A percentile compares a stretch with the other conserved stretches of the same genome.
These are phyloP conservation scores for Triticum turgidum DNA, from an alignment of 176 grass and related monocot species.

Conservation along the genomic window DNA sequence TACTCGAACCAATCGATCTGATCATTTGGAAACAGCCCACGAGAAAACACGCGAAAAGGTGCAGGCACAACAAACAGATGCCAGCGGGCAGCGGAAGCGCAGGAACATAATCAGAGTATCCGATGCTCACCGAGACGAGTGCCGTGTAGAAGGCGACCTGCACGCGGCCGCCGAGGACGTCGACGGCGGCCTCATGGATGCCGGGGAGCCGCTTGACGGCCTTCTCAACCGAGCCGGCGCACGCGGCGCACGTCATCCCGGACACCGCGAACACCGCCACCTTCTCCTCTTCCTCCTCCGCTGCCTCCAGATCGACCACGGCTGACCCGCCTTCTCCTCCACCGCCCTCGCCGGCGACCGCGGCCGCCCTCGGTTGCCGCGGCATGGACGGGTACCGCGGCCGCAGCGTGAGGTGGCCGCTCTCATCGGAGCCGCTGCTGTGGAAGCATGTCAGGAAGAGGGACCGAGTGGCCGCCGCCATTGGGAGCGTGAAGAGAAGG, in stretches of 20 bases:
- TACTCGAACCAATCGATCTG: no score
- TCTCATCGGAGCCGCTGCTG: constrained; percentile 35
- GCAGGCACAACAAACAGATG: no score
- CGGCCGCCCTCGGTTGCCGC: constrained; percentile 34
- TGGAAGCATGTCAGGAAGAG: constrained; percentile 55
- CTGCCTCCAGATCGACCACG: constrained; percentile 35
- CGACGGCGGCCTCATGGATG: constrained; percentile 83
- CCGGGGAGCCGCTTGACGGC: constrained; percentile 85
- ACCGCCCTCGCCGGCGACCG: constrained; percentile 15
- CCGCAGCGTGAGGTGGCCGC: constrained; percentile 44
- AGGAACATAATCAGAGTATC: no score
- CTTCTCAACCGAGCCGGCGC: constrained; percentile 93
- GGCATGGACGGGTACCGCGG: constrained; percentile 84
- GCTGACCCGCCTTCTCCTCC: neutral
- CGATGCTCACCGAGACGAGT: constrained; percentile 63
- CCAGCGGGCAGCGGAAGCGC: no score
- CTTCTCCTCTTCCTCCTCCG: constrained; percentile 40
- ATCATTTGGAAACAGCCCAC: no score
- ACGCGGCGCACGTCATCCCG: constrained; percentile 87
- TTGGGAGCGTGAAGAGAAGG: neutral
- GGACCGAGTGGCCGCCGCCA: constrained; percentile 24
- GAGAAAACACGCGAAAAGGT: no score
- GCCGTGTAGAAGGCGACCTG: constrained; percentile 78
- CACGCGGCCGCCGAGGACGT: constrained; percentile 72
- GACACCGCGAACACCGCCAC: constrained; percentile 63